These are phyloP conservation scores for Saccharum hybrid DNA, from an alignment of 202 grass and related monocot species.

Conservation along the genomic window DNA sequence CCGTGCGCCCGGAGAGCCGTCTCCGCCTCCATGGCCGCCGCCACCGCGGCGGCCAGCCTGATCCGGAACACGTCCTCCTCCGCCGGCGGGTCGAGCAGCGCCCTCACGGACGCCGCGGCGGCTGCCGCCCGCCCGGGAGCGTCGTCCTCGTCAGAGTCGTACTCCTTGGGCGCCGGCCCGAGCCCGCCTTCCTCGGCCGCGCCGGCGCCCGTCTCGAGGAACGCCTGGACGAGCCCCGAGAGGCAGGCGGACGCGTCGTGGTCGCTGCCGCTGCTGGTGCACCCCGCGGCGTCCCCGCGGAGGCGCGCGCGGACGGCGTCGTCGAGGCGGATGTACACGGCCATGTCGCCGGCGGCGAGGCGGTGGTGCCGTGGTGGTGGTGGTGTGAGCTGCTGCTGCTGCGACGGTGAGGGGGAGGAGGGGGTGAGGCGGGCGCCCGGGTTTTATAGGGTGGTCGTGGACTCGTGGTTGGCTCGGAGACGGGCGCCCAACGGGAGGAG, in stretches of 20 bases:
- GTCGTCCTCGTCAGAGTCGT: conserved; percentile 27
- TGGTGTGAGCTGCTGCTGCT: too few species aligned
- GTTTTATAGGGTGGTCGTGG: conserved; percentile 44
- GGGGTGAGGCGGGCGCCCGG: background rate
- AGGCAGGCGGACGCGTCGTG: conserved; percentile 77
- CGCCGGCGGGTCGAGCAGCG: conserved; percentile 57
- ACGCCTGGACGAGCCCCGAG: conserved; percentile 78
- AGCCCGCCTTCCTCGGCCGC: conserved; percentile 23
- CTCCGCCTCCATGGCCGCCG: conserved; percentile 44
- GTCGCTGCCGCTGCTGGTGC: conserved; percentile 76
- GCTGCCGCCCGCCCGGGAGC: background rate
- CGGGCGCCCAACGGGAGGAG: conserved; percentile 4
- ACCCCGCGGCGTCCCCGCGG: conserved; percentile 43
- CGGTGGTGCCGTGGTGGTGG: too few species aligned
- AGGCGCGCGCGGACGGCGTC: conserved; percentile 61
- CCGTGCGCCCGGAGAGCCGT: conserved; percentile 40
- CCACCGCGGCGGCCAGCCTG: conserved; percentile 55
- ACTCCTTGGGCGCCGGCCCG: background rate
- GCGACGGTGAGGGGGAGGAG: conserved; percentile 1
- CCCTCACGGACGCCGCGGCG: conserved; percentile 48
- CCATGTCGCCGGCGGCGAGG: conserved; percentile 49
- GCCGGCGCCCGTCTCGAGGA: conserved; percentile 63
- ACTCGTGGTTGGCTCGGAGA: background rate
- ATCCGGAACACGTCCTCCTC: conserved; percentile 66
- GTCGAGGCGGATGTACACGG: conserved; percentile 63